Conservation (phyloP, 805 yeast species). For the Kodamaea fukazawae region DNA sequence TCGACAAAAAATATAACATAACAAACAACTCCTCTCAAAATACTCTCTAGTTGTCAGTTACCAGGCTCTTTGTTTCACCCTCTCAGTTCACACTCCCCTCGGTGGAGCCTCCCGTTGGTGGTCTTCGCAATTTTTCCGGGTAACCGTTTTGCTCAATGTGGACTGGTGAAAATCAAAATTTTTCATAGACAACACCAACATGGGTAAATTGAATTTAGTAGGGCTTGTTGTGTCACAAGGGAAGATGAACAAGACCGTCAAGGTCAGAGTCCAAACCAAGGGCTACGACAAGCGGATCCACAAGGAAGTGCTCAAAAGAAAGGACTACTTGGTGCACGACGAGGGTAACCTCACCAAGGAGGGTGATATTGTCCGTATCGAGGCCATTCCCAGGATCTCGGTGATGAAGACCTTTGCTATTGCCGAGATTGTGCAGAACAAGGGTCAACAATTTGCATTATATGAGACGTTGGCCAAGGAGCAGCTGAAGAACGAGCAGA, state of each 20-base stretch:
- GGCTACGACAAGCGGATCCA: conserved; percentile 69
- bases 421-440: conserved; percentile 83
- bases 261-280: conserved; percentile 81
- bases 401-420: conserved; percentile 82
- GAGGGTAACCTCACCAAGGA: conserved; percentile 88
- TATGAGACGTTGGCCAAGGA: conserved; percentile 72
- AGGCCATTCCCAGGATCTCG: conserved; percentile 81
- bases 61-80: too few species aligned
- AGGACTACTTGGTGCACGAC: conserved; percentile 89
- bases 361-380: conserved; percentile 94
- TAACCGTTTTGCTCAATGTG: too few species aligned
- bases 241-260: conserved; percentile 91
- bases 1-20: too few species aligned
- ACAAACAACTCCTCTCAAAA: too few species aligned
- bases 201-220: conserved; percentile 88
- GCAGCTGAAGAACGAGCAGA: conserved; percentile 67
- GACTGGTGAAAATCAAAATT: conserved; percentile 3
- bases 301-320: conserved; percentile 73
- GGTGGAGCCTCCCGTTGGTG: too few species aligned
- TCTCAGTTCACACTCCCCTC: too few species aligned
- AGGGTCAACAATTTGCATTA: conserved; percentile 87
- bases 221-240: conserved; percentile 97
- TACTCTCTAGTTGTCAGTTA: too few species aligned
- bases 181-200: conserved; percentile 21
- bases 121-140: too few species aligned